phyloP scores from a whole-genome alignment of 257 asterid genomes.

The Euphrasia confusa region DNA sequence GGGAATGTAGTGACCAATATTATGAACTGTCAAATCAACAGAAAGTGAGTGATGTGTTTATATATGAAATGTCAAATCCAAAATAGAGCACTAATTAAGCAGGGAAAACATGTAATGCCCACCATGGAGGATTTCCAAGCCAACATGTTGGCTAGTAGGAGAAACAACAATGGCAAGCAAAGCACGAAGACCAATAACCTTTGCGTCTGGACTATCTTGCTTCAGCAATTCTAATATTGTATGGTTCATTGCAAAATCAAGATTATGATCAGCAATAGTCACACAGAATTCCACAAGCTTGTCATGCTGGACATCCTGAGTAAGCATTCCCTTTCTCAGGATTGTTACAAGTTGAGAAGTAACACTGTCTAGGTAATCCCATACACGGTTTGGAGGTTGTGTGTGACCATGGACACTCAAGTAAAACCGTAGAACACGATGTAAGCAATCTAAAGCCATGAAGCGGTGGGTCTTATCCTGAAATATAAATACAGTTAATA shows the following conservation, averaged over 20 bases:
- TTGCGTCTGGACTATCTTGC: slow-evolving; percentile 98
- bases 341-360: slow-evolving; percentile 92
- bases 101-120: slow-evolving; percentile 27
- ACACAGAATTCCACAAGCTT: slow-evolving; percentile 96
- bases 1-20: slow-evolving; percentile 94
- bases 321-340: slow-evolving; percentile 90
- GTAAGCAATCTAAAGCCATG: slow-evolving; percentile 98
- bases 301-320: slow-evolving; percentile 97
- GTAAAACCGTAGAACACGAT: slow-evolving; percentile 92
- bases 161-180: slow-evolving; percentile 98
- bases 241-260: slow-evolving; percentile 97
- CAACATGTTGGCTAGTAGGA: slow-evolving; percentile 89
- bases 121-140: slow-evolving; percentile 98
- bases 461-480: slow-evolving; percentile 98
- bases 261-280: slow-evolving; percentile 97
- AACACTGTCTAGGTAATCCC: slow-evolving; percentile 99
- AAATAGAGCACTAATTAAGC: slow-evolving; percentile 18
- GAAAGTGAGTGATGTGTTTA: slow-evolving; percentile 25
- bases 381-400: slow-evolving; percentile 89
- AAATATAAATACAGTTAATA: slow-evolving; percentile 26
- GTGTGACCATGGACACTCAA: slow-evolving; percentile 91
- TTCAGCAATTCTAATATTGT: slow-evolving; percentile 87
- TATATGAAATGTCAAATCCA: slow-evolving; percentile 8
- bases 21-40: slow-evolving; percentile 64
- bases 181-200: slow-evolving; percentile 97